A percentile compares a stretch with the other conserved stretches of the same genome.
Evolutionary conservation across 768 basidiomycete species (phyloP).

Genomic region (Strobilomyces confusus): DNA sequence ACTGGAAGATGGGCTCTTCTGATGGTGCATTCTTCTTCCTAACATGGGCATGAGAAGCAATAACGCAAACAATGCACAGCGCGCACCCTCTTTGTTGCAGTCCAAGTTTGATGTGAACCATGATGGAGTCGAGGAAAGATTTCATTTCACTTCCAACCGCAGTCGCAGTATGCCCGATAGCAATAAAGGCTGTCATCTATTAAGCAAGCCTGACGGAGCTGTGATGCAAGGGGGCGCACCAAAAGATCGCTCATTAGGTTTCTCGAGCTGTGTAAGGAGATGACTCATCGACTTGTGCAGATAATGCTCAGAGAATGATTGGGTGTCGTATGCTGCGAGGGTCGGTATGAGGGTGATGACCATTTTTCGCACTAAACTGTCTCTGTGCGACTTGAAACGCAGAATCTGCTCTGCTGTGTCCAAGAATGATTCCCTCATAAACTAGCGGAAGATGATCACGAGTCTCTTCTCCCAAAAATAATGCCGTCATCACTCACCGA

Average conservation of each 20-base stretch:
- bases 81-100: conserved; percentile 80
- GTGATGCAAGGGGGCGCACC: conserved; percentile 42
- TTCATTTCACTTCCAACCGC: conserved; percentile 95
- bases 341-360: conserved; percentile 96
- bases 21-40: conserved; percentile 88
- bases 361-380: conserved; percentile 84
- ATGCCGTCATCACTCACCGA: conserved; percentile 55
- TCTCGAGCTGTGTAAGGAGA: conserved; percentile 82
- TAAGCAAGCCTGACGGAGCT: neutral
- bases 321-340: conserved; percentile 90
- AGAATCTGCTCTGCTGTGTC: conserved; percentile 89
- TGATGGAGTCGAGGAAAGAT: conserved; percentile 88
- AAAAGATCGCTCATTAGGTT: conserved; percentile 82
- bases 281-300: conserved; percentile 94
- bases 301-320: conserved; percentile 87
- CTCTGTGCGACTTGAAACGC: conserved; percentile 82
- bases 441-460: conserved; percentile 40
- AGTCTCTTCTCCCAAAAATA: neutral
- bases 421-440: conserved; percentile 83
- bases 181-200: conserved; percentile 71
- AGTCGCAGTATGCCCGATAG: conserved; percentile 91
- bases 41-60: conserved; percentile 2
- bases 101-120: conserved; percentile 85
- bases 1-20: conserved; percentile 96
- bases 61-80: neutral